phyloP scores from a whole-genome alignment of 305 asterid genomes.

The Fraxinus paxiana region DNA sequence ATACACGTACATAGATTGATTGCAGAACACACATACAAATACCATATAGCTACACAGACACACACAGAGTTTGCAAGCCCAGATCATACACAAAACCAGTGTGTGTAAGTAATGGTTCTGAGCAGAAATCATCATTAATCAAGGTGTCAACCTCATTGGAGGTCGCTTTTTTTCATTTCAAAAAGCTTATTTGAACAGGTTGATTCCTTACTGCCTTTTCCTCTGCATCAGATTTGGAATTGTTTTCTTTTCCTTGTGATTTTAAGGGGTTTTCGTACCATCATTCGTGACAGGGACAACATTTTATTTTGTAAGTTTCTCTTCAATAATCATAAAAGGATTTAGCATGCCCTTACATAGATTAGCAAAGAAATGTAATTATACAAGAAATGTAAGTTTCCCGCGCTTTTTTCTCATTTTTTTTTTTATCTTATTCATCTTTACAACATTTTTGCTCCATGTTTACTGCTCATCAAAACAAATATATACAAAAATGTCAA shows the following conservation, averaged over 20 bases:
- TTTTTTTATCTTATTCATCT: neutral
- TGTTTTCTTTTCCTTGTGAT: neutral
- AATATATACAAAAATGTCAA: neutral
- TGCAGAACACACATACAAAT: neutral
- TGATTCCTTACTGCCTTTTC: neutral
- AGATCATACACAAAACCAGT: neutral
- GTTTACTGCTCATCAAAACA: neutral
- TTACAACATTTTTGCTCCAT: neutral
- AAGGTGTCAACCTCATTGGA: neutral
- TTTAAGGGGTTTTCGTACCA: neutral
- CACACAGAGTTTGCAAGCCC: neutral
- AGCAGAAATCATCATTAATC: neutral
- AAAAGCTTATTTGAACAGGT: neutral
- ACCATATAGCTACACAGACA: neutral
- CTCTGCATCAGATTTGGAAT: neutral
- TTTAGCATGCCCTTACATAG: neutral
- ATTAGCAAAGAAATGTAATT: neutral
- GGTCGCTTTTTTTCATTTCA: neutral
- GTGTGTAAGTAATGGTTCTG: neutral
- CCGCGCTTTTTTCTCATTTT: neutral
- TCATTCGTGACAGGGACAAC: neutral
- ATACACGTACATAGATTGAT: neutral
- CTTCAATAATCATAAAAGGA: neutral
- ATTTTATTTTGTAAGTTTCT: neutral
- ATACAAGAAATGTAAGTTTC: neutral